Base-by-base conservation (phyloP, 2,329 filamentous ascomycete genomes). In the Pseudocercospora macadamiae region DNA sequence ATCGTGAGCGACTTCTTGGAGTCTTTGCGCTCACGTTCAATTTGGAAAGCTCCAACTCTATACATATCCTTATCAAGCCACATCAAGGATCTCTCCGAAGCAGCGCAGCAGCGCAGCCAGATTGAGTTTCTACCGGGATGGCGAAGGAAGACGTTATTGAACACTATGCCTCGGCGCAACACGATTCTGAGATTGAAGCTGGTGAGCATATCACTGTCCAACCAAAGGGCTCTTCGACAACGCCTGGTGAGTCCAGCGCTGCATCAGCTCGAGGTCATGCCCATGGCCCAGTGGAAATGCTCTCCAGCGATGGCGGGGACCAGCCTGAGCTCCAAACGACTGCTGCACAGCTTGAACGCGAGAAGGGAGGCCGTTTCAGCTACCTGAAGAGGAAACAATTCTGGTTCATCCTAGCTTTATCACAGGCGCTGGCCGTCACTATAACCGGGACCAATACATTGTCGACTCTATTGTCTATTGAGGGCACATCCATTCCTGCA, bases 381-480 rank as follows among this genome's bases (percentile, higher is more conserved):
- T 97, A 95, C 77, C 80, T 97, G 63, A 83, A 82, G 67, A 96
- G 93, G 9, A 82, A 82, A 70, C 90, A 97, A 73, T 97, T 99
- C 74, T 97, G 91, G 85, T 79, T 91, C 66, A 86, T 96, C 42
- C 80, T 97, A 68, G 60, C 86, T 49, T 78, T 97, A 12, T 72
- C 84, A 59, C 93, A 97, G 82, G 75, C 92, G 53, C 86, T 96
- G 44, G 87, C 93, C 3, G 85, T 99, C 59, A 93, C 91, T 79
- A 95, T 96, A 76, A 97, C 93, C 1, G 87, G 86, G 26, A 97
- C 93, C 51, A 96, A 96, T 80, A 97, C 95, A 48, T 91, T 97
- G 72, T 90, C 89, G 34, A 85, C 83, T 23, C 85, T 97, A 55
- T 86, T 99, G 26, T 82, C 82, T 57, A 75, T 77, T 4, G 76